These are phyloP conservation scores for Penicillium arizonense DNA, from an alignment of 495 filamentous ascomycete species.

Conservation along the genomic window DNA sequence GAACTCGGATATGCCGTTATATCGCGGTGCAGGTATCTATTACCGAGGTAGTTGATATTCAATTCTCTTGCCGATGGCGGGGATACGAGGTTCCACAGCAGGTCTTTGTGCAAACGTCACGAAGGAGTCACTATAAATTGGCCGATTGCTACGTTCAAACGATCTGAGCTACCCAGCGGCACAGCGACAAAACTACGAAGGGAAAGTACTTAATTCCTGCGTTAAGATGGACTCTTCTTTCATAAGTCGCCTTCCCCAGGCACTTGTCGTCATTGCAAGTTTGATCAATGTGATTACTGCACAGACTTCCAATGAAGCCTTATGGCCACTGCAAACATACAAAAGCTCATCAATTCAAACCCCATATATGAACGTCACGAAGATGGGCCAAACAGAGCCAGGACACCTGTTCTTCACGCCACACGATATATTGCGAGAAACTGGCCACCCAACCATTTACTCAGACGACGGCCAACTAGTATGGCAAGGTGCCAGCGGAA, in stretches of 20 bases:
- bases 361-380: slow-evolving; percentile 24
- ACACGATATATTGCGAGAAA: not conserved
- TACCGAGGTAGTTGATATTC: no score
- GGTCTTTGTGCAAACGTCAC: not conserved
- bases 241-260: not conserved
- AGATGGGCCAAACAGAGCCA: slow-evolving; percentile 24
- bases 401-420: slow-evolving; percentile 28
- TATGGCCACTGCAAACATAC: slow-evolving; percentile 19
- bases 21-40: no score
- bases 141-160: not conserved
- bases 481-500: slow-evolving; percentile 21
- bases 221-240: not conserved
- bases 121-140: not conserved
- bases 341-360: slow-evolving; percentile 21
- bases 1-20: no score
- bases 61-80: not conserved
- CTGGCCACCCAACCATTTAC: slow-evolving; percentile 21
- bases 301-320: not conserved
- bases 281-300: not conserved
- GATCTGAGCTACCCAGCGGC: no score
- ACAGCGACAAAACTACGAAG: no score
- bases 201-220: not conserved
- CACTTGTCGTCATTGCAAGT: slow-evolving; percentile 2
- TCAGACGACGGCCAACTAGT: slow-evolving; percentile 27
- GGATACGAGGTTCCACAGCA: not conserved